These are phyloP conservation scores for Diplocarpon mali DNA, from an alignment of 2,329 filamentous ascomycete genomes.

Conservation along the genomic window DNA sequence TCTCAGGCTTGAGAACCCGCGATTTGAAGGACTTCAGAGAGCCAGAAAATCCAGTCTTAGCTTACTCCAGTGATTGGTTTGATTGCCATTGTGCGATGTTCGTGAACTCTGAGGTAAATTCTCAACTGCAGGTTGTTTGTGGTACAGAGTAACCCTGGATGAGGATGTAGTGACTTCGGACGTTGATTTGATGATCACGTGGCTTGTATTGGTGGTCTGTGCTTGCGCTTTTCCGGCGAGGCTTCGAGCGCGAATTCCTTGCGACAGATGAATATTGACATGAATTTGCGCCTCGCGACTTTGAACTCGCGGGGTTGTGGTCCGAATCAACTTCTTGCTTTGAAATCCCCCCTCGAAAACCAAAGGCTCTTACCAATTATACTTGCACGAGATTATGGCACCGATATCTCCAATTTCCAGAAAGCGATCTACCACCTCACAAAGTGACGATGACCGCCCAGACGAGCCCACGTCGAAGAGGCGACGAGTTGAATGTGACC, in stretches of 20 bases:
- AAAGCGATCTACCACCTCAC: slow-evolving; percentile 21
- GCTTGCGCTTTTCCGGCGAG: neutral
- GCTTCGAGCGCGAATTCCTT: neutral
- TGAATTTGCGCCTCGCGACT: too few species aligned
- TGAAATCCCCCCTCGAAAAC: neutral
- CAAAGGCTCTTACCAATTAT: neutral
- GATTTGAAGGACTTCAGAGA: too few species aligned
- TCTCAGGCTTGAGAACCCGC: too few species aligned
- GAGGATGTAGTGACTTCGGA: slow-evolving; percentile 19
- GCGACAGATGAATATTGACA: neutral
- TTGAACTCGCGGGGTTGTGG: neutral
- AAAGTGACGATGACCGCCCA: slow-evolving; percentile 19
- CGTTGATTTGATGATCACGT: slow-evolving; percentile 6
- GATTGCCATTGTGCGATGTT: slow-evolving; percentile 26
- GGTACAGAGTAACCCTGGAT: neutral
- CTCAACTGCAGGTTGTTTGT: slow-evolving; percentile 21
- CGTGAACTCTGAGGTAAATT: slow-evolving; percentile 18
- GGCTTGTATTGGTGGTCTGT: neutral
- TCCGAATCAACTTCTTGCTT: neutral
- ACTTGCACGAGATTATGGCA: slow-evolving; percentile 11
- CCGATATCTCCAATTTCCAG: slow-evolving; percentile 14
- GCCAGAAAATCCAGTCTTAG: neutral
- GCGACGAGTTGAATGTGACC: slow-evolving; percentile 12
- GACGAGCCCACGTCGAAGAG: slow-evolving; percentile 21
- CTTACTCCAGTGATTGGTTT: slow-evolving; percentile 30